A percentile compares a stretch with the other conserved stretches of the same genome.
Conservation (phyloP, 2,329 filamentous ascomycete genomes). For the Fusarium caatingaense region DNA sequence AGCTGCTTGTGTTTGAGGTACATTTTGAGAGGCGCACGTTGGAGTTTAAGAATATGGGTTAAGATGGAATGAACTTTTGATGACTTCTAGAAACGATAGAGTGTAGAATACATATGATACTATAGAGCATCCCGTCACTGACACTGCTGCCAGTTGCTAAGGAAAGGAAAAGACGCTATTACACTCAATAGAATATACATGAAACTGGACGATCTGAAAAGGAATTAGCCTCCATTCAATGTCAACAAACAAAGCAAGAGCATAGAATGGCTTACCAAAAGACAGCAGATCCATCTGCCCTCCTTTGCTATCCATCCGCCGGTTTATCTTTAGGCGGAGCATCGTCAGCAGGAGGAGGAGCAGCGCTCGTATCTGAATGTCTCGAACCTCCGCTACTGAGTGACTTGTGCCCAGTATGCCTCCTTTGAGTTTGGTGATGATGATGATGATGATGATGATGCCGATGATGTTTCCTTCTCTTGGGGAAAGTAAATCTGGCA, state of each 20-base stretch:
- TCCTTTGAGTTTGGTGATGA: slow-evolving; percentile 18
- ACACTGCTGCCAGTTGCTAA: background rate
- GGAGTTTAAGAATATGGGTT: background rate
- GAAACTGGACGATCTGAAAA: slow-evolving; percentile 5
- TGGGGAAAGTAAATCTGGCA: slow-evolving; percentile 50
- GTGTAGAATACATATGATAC: background rate
- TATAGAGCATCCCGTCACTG: background rate
- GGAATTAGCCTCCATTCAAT: background rate
- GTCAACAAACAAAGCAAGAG: background rate
- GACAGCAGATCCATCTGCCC: background rate
- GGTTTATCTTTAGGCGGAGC: slow-evolving; percentile 31
- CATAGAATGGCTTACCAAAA: background rate
- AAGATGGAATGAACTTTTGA: background rate
- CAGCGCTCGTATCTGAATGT: slow-evolving; percentile 41
- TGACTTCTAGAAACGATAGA: background rate
- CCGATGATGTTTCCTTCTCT: slow-evolving; percentile 34
- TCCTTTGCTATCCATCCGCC: slow-evolving; percentile 23
- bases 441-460: slow-evolving; percentile 8
- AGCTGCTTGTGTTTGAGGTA: background rate
- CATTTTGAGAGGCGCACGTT: background rate
- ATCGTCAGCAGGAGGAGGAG: slow-evolving; percentile 25
- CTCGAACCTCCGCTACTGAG: slow-evolving; percentile 51
- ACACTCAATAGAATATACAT: slow-evolving; percentile 25
- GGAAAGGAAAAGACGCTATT: slow-evolving; percentile 6
- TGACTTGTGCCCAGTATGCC: slow-evolving; percentile 41